Base-by-base conservation (phyloP, 768 basidiomycete genomes). In the Serendipita sp. region DNA sequence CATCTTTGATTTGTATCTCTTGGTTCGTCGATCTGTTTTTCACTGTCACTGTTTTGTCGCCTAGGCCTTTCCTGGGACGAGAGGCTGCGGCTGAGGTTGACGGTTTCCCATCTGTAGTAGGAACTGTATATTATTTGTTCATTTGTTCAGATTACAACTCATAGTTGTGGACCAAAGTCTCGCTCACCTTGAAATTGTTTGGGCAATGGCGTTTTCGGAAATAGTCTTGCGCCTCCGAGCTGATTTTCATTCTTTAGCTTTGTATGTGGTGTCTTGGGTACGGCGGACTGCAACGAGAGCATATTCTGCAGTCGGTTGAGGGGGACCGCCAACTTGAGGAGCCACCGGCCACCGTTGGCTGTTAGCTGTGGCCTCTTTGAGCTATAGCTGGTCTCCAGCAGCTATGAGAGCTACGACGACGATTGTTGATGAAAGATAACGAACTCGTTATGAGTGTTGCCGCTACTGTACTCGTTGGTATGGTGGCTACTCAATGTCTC, bases 241-340 rank as follows among this genome's bases (percentile, higher is more conserved):
- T 60, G 24, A 35, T 60, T 60, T 60, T 60, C 56, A 35, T 60
- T 60, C 3, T 38, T 60, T 10, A 60, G 56, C 35, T 38, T 32
- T 60, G 56, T 30, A 60, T 60, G 56, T 8, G 56, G 56, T 30
- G 56, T 60, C n/a, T 38, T 60, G 18, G 56, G 56, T n/a, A 38
- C 56, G 5, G 18, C 48, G 8, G 48, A 7, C 7, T 51, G 48
- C n/a, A 60, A 37, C 30, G 56, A 60, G 28, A 60, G 37, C 56
- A 60, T 60, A 10, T n/a, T 60, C 16, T 11, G 48, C n/a, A n/a
- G n/a, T 5, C 30, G 48, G 41, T 41, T 41, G 41, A 7, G 5
- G 41, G 41, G 41, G 7, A 41, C 5, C 13, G 5, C 41, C 5
- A 41, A 5, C 13, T 7, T 13, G 13, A 13, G 41, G 41, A 41